Percentiles rank a stretch among this genome's conserved stretches.
Evolutionary conservation across 306 rosid genomes (phyloP).

Genomic region (Mucuna pruriens): DNA sequence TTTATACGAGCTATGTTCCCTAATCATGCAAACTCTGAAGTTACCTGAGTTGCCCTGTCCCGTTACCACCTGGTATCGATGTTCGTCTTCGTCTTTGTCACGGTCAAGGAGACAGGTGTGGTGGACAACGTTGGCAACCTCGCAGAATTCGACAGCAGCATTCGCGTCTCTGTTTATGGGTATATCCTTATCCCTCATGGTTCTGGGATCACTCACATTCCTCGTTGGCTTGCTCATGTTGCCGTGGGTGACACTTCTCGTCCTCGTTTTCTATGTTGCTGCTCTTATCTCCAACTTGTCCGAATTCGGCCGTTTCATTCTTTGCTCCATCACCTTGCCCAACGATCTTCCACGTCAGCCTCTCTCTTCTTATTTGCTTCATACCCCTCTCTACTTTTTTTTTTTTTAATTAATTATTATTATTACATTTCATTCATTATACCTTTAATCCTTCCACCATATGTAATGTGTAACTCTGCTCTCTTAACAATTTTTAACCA

Average conservation of each 20-base stretch:
- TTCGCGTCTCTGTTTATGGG: constrained; percentile 55
- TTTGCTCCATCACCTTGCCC: background rate
- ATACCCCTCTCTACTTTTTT: no score
- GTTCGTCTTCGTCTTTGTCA: background rate
- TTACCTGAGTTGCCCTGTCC: background rate
- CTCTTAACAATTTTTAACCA: no score
- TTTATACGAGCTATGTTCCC: constrained; percentile 43
- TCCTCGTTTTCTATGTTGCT: constrained; percentile 42
- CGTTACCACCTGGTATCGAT: background rate
- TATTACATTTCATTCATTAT: no score
- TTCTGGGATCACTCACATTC: constrained; percentile 39
- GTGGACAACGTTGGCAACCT: background rate
- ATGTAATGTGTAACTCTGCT: no score
- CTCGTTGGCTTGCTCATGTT: background rate
- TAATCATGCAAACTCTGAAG: constrained; percentile 46
- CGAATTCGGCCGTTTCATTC: background rate
- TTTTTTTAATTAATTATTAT: no score
- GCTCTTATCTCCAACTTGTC: background rate
- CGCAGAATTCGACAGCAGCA: constrained; percentile 14
- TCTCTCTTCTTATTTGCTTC: no score
- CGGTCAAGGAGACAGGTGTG: background rate
- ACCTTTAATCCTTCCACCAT: no score
- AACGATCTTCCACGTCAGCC: background rate
- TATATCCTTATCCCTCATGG: constrained; percentile 53
- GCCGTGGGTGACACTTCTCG: constrained; percentile 8